Evolutionary conservation across 225 moss, liverwort and hornwort species (phyloP), one percentile per base, ranked within the genome.

Genomic region (Polytrichum formosum): DNA sequence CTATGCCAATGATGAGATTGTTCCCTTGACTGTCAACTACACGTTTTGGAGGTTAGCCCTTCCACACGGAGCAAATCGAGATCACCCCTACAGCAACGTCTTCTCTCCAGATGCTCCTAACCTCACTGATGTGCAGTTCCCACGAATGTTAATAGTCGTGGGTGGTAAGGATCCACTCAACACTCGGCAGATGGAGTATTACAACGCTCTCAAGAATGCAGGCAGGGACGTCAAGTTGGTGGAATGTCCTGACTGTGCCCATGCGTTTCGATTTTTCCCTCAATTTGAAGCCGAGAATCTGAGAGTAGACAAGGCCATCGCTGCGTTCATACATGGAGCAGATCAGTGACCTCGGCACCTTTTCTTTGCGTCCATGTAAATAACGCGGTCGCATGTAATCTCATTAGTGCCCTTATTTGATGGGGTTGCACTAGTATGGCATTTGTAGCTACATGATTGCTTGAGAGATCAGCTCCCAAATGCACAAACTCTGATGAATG

Each of bases 121-220:
- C 18, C 67, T 53, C 22, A 2, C 22, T 20, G 67, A 68, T 10
- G 53, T 68, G 55, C 17, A 53, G 17, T 68, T 68, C 28, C 53
- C 67, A 23, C 22, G 16, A 17, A 68, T 68, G 22, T 54, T 68
- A 1, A 55, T 68, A 5, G 22, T 54, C 5, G 21, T 68, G 10
- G 26, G 18, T 1, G 5, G 2, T 20, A 26, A 26, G 53, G 67
- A 68, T 27, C 18, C 46, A 16, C 6, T 65, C 7, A 19, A 10
- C 65, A 65, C 29, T 20, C 18, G 16, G 29, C 28, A 65, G 65
- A 17, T 28, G 17, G 29, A 28, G 65, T 65, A 65, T 20, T 65
- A 28, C 16, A 26, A 29, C 31, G 65, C 65, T 68, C 46, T 68
- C 53, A 68, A 68, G 53, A 68, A 55, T 7, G 55, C 55, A 26